These are phyloP conservation scores for Collybia sordida DNA, from an alignment of 768 basidiomycete genomes.

Conservation along the genomic window DNA sequence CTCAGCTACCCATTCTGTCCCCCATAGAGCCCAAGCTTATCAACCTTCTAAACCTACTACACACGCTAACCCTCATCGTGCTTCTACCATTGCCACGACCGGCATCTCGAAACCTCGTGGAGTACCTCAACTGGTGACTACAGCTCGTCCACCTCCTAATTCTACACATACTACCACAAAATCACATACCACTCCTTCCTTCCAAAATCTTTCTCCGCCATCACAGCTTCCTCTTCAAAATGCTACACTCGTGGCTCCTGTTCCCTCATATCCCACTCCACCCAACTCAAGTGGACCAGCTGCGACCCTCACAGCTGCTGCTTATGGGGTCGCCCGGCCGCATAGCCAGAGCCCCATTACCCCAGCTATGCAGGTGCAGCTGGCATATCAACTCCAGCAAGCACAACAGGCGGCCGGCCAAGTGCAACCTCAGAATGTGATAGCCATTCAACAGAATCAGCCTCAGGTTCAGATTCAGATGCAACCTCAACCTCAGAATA, in stretches of 20 bases:
- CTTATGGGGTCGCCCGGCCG: not conserved
- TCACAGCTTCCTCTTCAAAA: not conserved
- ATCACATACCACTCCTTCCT: not conserved
- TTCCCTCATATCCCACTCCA: constrained; percentile 8
- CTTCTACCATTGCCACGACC: constrained; percentile 4
- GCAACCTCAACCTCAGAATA: too few species aligned
- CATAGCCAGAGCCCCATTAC: too few species aligned
- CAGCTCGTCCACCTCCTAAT: constrained; percentile 8
- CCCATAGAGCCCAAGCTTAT: constrained; percentile 10
- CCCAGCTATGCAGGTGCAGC: too few species aligned
- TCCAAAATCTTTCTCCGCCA: constrained; percentile 2
- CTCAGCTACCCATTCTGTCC: not conserved
- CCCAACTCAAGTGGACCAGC: not conserved
- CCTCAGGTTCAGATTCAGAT: too few species aligned
- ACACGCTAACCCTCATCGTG: constrained; percentile 3
- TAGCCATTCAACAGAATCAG: too few species aligned
- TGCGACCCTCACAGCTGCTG: not conserved
- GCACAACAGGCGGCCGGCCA: too few species aligned
- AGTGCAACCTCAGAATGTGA: too few species aligned
- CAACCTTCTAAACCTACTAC: not conserved
- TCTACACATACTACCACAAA: not conserved
- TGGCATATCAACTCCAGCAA: too few species aligned
- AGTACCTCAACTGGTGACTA: constrained; percentile 3
- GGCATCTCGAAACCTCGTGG: constrained; percentile 1
- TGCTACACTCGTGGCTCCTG: not conserved